Percentiles rank a stretch among this genome's conserved stretches.
These are phyloP conservation scores for Aphanocladium album DNA, from an alignment of 2,329 filamentous ascomycete genomes.

Conservation along the genomic window DNA sequence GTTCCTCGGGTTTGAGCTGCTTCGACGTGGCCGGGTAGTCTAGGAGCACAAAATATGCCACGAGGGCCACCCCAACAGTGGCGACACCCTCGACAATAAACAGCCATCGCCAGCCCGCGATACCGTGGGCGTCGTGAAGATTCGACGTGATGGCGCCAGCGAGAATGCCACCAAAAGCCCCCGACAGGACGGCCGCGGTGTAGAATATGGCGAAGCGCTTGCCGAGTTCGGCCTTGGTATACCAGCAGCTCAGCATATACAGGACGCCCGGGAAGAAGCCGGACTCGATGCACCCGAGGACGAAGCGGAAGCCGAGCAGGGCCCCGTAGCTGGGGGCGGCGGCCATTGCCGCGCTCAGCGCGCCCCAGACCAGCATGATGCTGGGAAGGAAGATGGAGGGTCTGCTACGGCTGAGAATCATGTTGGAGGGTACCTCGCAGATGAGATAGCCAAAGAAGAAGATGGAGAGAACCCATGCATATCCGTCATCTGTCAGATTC, in stretches of 20 bases:
- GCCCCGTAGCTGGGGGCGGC: slow-evolving; percentile 44
- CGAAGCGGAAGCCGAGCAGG: slow-evolving; percentile 41
- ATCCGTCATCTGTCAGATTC: slow-evolving; percentile 39
- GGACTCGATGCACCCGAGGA: slow-evolving; percentile 52
- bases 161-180: slow-evolving; percentile 54
- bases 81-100: slow-evolving; percentile 63
- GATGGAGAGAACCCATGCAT: slow-evolving; percentile 53
- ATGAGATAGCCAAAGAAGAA: slow-evolving; percentile 55
- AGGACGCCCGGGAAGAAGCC: slow-evolving; percentile 54
- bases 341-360: slow-evolving; percentile 49
- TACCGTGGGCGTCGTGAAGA: slow-evolving; percentile 57
- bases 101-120: slow-evolving; percentile 55
- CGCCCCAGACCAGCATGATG: slow-evolving; percentile 50
- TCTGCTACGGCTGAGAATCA: slow-evolving; percentile 48
- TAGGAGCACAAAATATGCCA: slow-evolving; percentile 58
- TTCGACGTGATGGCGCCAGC: slow-evolving; percentile 52
- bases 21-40: slow-evolving; percentile 59
- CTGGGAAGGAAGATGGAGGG: slow-evolving; percentile 48
- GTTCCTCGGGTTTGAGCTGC: slow-evolving; percentile 57
- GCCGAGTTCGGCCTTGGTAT: slow-evolving; percentile 50
- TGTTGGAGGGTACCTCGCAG: slow-evolving; percentile 52
- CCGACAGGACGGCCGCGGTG: slow-evolving; percentile 48
- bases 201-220: slow-evolving; percentile 53
- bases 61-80: slow-evolving; percentile 42
- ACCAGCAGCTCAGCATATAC: slow-evolving; percentile 53